phyloP scores from a whole-genome alignment of 345 rosid genomes.

The Eucalyptus viminalis region DNA sequence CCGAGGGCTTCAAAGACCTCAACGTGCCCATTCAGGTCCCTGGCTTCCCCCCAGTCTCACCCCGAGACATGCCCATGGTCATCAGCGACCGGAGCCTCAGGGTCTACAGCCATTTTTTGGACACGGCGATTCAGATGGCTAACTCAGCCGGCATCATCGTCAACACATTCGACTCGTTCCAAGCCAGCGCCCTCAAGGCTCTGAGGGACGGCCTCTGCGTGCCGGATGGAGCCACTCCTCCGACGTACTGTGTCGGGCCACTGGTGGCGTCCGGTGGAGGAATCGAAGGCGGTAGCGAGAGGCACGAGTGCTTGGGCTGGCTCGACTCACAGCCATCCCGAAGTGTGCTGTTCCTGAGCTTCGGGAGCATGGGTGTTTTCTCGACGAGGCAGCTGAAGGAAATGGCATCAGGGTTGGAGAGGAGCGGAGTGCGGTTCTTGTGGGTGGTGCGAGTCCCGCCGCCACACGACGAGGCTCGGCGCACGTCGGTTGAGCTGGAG shows the following conservation, averaged over 20 bases:
- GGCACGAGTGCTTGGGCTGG: conserved; percentile 16
- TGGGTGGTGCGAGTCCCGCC: conserved; percentile 34
- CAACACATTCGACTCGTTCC: conserved; percentile 19
- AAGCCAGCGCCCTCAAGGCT: conserved; percentile 1
- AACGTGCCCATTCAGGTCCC: conserved; percentile 15
- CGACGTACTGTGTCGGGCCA: conserved; percentile 24
- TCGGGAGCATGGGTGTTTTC: conserved; percentile 26
- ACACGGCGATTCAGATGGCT: neutral
- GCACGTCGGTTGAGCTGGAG: neutral
- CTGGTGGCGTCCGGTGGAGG: neutral
- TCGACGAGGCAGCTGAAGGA: conserved; percentile 14
- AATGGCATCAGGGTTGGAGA: conserved; percentile 27
- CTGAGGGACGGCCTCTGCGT: conserved; percentile 9
- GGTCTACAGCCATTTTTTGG: neutral
- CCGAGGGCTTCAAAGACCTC: conserved; percentile 21
- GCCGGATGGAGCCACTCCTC: conserved; percentile 4
- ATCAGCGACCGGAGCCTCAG: neutral
- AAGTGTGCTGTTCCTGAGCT: conserved; percentile 20
- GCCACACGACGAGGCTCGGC: neutral
- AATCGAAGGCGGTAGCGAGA: neutral
- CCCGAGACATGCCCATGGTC: neutral
- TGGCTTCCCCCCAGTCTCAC: conserved; percentile 19
- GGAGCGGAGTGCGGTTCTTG: conserved; percentile 16
- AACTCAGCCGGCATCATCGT: conserved; percentile 13
- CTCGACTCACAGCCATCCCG: conserved; percentile 11